Percentiles rank a stretch among this genome's conserved stretches.
phyloP scores from a whole-genome alignment of 2,329 filamentous ascomycete genomes.

The Pezicula neosporulosa region DNA sequence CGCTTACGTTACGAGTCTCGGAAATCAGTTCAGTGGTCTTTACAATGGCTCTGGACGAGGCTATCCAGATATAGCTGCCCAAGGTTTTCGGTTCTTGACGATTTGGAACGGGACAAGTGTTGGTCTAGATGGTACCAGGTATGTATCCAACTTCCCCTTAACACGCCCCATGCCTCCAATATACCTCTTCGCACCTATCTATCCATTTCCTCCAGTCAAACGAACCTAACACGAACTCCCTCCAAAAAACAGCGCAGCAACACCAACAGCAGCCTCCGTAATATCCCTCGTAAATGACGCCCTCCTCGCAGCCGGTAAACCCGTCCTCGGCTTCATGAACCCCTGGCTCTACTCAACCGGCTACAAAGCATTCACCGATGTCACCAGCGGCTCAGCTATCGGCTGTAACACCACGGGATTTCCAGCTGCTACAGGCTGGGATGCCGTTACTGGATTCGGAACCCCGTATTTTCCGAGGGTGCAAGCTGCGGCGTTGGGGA shows the following conservation, averaged over 20 bases:
- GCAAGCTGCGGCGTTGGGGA: too few species aligned
- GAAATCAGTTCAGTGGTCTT: slow-evolving; percentile 38
- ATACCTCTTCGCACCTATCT: neutral
- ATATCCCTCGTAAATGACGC: slow-evolving; percentile 62
- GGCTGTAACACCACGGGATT: slow-evolving; percentile 31
- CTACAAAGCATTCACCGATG: slow-evolving; percentile 34
- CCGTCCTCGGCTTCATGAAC: slow-evolving; percentile 37
- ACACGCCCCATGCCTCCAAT: neutral
- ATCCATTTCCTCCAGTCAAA: too few species aligned
- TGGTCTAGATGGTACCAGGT: slow-evolving; percentile 39
- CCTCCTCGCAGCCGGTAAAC: slow-evolving; percentile 45
- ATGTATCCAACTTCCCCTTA: neutral
- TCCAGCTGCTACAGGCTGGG: slow-evolving; percentile 27
- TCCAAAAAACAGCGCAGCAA: slow-evolving; percentile 43
- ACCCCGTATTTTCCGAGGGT: slow-evolving; percentile 19
- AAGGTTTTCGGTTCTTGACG: slow-evolving; percentile 53
- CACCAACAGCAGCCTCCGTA: slow-evolving; percentile 53
- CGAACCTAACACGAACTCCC: neutral
- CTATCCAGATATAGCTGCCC: slow-evolving; percentile 48
- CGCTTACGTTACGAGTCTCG: slow-evolving; percentile 37
- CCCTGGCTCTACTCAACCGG: slow-evolving; percentile 36
- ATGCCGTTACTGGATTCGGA: slow-evolving; percentile 33
- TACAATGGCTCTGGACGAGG: slow-evolving; percentile 45
- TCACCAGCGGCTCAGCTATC: slow-evolving; percentile 31
- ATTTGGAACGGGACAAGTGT: slow-evolving; percentile 31